Conservation (phyloP, 164 flowering plant species). For the Berberis thunbergii region DNA sequence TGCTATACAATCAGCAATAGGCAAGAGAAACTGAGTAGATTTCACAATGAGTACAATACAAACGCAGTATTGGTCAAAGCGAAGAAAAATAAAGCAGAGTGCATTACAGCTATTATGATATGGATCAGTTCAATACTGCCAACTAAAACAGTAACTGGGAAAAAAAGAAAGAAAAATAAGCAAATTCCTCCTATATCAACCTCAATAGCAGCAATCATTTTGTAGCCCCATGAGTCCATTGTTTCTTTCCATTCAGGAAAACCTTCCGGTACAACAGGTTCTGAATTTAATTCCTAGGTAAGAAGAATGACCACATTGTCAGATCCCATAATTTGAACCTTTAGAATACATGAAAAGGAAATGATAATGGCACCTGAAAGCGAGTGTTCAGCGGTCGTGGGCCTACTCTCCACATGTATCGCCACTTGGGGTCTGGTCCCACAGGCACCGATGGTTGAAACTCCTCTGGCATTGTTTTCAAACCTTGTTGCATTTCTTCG, state of each 20-base stretch:
- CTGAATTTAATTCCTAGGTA: constrained; percentile 78
- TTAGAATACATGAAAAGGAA: background rate
- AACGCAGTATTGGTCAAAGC: background rate
- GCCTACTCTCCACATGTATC: constrained; percentile 98
- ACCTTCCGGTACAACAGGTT: constrained; percentile 95
- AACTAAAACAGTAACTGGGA: background rate
- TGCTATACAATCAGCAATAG: background rate
- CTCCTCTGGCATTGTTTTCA: constrained; percentile 64
- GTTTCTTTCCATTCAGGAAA: constrained; percentile 94
- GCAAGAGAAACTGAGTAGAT: background rate
- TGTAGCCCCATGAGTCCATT: constrained; percentile 92
- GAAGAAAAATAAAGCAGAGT: background rate
- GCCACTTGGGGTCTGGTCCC: constrained; percentile 96
- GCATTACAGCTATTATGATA: background rate
- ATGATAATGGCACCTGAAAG: constrained; percentile 51
- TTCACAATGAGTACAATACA: too few relatives aligned
- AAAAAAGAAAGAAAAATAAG: background rate
- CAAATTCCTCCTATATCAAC: constrained; percentile 19
- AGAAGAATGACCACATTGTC: background rate
- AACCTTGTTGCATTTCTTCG: constrained; percentile 65
- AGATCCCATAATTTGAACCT: background rate
- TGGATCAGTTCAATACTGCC: too few relatives aligned
- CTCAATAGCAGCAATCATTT: constrained; percentile 89
- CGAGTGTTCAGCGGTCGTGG: constrained; percentile 79
- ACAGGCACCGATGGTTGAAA: constrained; percentile 52